phyloP scores from a whole-genome alignment of 345 rosid species.

The Aurinia saxatilis region DNA sequence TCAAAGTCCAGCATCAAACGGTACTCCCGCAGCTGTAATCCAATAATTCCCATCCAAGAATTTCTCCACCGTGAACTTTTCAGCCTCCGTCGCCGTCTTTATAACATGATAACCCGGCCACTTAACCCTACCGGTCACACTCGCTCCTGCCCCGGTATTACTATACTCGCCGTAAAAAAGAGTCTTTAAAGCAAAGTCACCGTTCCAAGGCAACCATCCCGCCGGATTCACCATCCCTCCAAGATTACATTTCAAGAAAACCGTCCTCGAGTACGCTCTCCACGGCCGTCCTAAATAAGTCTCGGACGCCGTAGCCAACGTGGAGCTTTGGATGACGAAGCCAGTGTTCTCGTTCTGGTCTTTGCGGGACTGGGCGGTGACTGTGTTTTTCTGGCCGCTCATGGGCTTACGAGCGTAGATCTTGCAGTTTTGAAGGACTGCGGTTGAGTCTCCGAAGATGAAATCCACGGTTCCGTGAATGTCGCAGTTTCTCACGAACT shows the following conservation, averaged over 20 bases:
- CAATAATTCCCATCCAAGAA: conserved; percentile 60
- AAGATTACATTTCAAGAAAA: conserved; percentile 46
- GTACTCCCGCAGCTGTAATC: conserved; percentile 74
- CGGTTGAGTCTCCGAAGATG: conserved; percentile 71
- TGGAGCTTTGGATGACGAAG: conserved; percentile 60
- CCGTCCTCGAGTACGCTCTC: conserved; percentile 70
- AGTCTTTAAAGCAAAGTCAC: conserved; percentile 58
- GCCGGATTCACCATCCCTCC: conserved; percentile 44
- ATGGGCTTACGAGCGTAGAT: conserved; percentile 49
- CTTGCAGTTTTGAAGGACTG: conserved; percentile 54
- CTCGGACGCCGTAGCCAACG: conserved; percentile 42
- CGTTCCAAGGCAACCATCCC: conserved; percentile 85
- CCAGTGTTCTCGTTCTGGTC: conserved; percentile 81
- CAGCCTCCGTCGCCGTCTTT: conserved; percentile 41
- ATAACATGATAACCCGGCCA: conserved; percentile 63
- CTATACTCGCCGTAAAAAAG: conserved; percentile 76
- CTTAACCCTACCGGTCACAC: conserved; percentile 51
- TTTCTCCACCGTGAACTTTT: conserved; percentile 58
- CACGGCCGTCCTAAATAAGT: conserved; percentile 85
- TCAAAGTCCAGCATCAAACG: conserved; percentile 51
- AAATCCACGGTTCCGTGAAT: conserved; percentile 73
- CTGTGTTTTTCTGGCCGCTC: conserved; percentile 47
- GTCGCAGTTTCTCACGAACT: conserved; percentile 75
- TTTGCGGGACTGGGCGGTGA: conserved; percentile 68
- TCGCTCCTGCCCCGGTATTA: conserved; percentile 64